A percentile compares a stretch with the other conserved stretches of the same genome.
Conservation (phyloP, 352 stramenopile species). For the Pythium dissimile region DNA sequence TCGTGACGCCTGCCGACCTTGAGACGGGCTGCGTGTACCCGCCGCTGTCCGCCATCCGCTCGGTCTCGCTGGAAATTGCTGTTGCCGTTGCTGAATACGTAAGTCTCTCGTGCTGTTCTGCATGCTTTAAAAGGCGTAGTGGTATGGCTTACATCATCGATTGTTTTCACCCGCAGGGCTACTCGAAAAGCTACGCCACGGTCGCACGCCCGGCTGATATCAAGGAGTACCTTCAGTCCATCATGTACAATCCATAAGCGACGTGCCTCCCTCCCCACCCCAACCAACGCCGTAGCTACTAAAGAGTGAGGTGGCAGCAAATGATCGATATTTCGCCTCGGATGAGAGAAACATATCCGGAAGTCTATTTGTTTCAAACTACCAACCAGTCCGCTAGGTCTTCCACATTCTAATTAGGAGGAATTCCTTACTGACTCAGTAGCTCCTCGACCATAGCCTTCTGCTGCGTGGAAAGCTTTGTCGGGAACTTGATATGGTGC, state of each 20-base stretch:
- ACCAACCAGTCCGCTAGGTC: too few relatives aligned
- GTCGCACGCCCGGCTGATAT: conserved; percentile 49
- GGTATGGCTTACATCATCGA: not conserved
- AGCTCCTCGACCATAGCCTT: conserved; percentile 69
- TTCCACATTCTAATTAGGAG: too few relatives aligned
- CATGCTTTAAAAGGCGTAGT: not conserved
- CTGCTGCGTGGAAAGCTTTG: conserved; percentile 83
- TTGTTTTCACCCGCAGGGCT: conserved; percentile 33
- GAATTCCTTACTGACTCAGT: conserved; percentile 12
- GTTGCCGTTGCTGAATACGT: conserved; percentile 87
- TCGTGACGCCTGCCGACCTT: conserved; percentile 88
- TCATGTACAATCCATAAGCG: conserved; percentile 75
- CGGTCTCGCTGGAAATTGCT: conserved; percentile 92
- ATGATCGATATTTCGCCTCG: too few relatives aligned
- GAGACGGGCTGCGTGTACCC: conserved; percentile 93
- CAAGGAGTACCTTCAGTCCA: conserved; percentile 45
- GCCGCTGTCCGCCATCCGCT: conserved; percentile 88
- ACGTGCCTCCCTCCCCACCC: not conserved
- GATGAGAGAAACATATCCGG: too few relatives aligned
- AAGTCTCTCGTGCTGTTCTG: conserved; percentile 7
- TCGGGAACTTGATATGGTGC: conserved; percentile 94
- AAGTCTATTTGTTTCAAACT: too few relatives aligned
- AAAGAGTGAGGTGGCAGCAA: too few relatives aligned
- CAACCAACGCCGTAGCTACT: too few relatives aligned
- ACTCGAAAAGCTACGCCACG: conserved; percentile 55